Evolutionary conservation across 371 early-diverging fungal genomes (phyloP), one percentile per base, ranked within the genome.

Genomic region (Chytridium lagenaria): DNA sequence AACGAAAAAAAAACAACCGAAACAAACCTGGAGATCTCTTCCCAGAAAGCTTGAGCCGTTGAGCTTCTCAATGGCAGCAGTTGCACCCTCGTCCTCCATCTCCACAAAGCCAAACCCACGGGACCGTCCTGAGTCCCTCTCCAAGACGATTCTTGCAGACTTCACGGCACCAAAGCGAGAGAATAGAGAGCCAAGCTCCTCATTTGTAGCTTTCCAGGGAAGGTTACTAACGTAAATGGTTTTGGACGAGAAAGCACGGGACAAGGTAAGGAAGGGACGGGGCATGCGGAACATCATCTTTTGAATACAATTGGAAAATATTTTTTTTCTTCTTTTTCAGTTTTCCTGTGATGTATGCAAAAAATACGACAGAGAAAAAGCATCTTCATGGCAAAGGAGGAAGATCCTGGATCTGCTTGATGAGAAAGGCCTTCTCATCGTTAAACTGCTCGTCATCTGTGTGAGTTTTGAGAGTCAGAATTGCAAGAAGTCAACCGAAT

Each of bases 391-490:
- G 7, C 19, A 12, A 61, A 3, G 31, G 12, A 66, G 66, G 66
- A 31, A 81, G 70, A 49, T 82, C 80, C 49, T 81, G 78, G 16
- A 98, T 95, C 73, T 97, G 94, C 77, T 92, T 94, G 71, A 97
- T 87, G 69, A 98, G 87, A 79, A 96, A 98, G 7, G 93, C 91
- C 85, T 98, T 98, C 79, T 98, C 98, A 80, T 97, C 97, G 72
- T 93, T 95, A 83, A 98, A 98, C 82, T 96, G 97, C 81, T 98
- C 98, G 82, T 98, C 98, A 79, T 95, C 96, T 92, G 51, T 16
- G 30, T 1, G 3, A 12, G 31, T 12, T 39, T 33, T 76, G n/a
- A n/a, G n/a, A n/a, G n/a, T n/a, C 50, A 67, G 31, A 33, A 51
- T 67, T 66, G 52, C 28, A 52, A 57, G 34, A 15, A 55, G 23